Percentiles rank a stretch among this genome's conserved stretches.
Evolutionary conservation across 148 eudicot genomes (phyloP).

Genomic region (Rhododendron ferrugineum): DNA sequence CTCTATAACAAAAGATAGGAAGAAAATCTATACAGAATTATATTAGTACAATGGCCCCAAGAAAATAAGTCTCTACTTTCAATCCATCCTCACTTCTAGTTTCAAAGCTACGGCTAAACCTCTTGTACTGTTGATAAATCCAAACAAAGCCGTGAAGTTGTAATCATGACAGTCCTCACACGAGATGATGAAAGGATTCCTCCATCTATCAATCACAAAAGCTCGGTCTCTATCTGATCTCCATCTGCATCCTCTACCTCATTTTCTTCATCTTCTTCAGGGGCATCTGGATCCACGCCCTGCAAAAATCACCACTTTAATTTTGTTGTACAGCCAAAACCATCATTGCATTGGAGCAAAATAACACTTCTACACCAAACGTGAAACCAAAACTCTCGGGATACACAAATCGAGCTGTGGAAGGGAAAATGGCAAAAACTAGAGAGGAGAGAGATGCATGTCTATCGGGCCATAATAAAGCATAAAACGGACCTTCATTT

Average conservation of each 20-base stretch:
- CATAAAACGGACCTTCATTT: slow-evolving; percentile 67
- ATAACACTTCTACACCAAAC: neutral
- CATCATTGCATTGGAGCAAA: neutral
- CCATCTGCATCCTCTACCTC: slow-evolving; percentile 87
- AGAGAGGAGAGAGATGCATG: neutral
- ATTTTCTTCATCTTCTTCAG: slow-evolving; percentile 96
- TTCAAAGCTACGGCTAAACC: neutral
- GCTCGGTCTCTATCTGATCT: slow-evolving; percentile 79
- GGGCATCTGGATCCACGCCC: slow-evolving; percentile 99
- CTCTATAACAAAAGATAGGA: neutral
- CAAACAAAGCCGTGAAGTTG: neutral
- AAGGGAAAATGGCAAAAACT: neutral
- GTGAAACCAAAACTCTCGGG: neutral
- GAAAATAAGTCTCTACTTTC: neutral
- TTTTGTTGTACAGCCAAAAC: neutral
- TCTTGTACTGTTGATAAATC: neutral
- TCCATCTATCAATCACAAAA: slow-evolving; percentile 34
- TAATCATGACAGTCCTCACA: neutral
- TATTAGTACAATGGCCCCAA: neutral
- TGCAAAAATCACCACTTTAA: slow-evolving; percentile 18
- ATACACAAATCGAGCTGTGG: neutral
- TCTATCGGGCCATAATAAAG: neutral
- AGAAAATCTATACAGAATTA: neutral
- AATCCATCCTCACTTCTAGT: too few species aligned
- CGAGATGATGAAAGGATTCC: neutral